These are phyloP conservation scores for Piper longum DNA, from an alignment of 164 flowering plant genomes.

Conservation along the genomic window DNA sequence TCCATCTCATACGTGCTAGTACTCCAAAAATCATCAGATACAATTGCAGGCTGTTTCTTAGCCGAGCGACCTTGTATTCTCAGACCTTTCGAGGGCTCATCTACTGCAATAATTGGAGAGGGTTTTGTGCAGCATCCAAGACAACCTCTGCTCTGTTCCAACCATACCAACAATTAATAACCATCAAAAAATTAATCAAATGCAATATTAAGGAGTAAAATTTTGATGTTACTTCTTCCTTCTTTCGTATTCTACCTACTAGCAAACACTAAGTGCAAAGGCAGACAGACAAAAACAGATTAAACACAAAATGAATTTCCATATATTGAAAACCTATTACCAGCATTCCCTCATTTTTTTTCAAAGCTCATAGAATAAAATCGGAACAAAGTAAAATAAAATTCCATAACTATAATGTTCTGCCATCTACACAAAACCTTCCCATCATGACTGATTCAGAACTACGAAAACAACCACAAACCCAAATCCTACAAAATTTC, in stretches of 20 bases:
- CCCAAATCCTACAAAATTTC: too few species aligned
- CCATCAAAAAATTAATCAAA: neutral
- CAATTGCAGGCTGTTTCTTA: slow-evolving; percentile 25
- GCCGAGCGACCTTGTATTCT: slow-evolving; percentile 46
- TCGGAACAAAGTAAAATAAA: too few species aligned
- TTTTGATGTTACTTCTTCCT: too few species aligned
- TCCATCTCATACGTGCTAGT: slow-evolving; percentile 73
- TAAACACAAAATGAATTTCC: neutral
- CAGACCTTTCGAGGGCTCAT: slow-evolving; percentile 62
- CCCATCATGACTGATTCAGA: neutral
- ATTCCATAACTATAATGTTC: too few species aligned
- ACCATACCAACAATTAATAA: slow-evolving; percentile 19
- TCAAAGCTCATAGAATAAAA: too few species aligned
- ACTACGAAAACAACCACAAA: neutral
- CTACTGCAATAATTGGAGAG: slow-evolving; percentile 46
- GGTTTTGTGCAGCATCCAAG: slow-evolving; percentile 64
- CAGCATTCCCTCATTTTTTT: too few species aligned
- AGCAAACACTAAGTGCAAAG: too few species aligned
- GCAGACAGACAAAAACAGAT: too few species aligned
- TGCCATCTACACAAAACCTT: too few species aligned
- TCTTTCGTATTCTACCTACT: too few species aligned
- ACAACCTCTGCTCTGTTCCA: slow-evolving; percentile 81
- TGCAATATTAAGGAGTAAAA: too few species aligned
- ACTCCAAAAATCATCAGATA: slow-evolving; percentile 84
- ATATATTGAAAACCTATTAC: too few species aligned